A percentile compares a stretch with the other conserved stretches of the same genome.
phyloP scores from a whole-genome alignment of 441 rosid species.

The Rhodomyrtus psidioides region DNA sequence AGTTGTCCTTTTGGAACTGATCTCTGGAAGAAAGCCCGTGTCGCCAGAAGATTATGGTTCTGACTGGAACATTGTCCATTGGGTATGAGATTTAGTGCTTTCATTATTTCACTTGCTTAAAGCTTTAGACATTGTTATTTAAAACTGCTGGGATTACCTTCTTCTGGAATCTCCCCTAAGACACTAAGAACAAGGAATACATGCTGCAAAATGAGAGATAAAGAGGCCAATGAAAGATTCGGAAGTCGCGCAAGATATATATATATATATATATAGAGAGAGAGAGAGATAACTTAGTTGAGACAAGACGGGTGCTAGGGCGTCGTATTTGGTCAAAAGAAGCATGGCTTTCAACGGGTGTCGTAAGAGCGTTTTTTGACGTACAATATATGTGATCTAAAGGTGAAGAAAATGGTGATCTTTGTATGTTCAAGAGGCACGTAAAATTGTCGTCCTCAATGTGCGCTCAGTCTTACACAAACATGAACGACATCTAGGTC shows the following conservation, averaged over 20 bases:
- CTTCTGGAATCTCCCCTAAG: neutral
- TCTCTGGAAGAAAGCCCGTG: constrained; percentile 84
- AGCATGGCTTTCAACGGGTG: neutral
- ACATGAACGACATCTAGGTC: neutral
- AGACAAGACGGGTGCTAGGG: neutral
- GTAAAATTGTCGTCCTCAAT: neutral
- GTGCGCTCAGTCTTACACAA: neutral
- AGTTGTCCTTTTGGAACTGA: constrained; percentile 82
- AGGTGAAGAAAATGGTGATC: neutral
- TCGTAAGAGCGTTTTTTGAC: neutral
- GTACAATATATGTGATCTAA: neutral
- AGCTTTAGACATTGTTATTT: neutral
- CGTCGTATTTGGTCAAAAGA: neutral
- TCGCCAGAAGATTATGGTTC: constrained; percentile 79
- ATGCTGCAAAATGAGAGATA: neutral
- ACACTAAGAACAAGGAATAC: neutral
- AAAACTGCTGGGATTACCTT: neutral
- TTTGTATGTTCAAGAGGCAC: neutral
- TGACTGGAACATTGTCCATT: constrained; percentile 78
- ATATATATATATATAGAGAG: no score
- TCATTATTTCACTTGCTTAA: neutral
- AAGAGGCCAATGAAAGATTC: neutral
- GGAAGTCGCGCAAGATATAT: neutral
- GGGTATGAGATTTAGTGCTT: constrained; percentile 37
- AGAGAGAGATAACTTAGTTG: neutral